These are phyloP conservation scores for Populus simonii DNA, from an alignment of 345 rosid genomes.

Conservation along the genomic window DNA sequence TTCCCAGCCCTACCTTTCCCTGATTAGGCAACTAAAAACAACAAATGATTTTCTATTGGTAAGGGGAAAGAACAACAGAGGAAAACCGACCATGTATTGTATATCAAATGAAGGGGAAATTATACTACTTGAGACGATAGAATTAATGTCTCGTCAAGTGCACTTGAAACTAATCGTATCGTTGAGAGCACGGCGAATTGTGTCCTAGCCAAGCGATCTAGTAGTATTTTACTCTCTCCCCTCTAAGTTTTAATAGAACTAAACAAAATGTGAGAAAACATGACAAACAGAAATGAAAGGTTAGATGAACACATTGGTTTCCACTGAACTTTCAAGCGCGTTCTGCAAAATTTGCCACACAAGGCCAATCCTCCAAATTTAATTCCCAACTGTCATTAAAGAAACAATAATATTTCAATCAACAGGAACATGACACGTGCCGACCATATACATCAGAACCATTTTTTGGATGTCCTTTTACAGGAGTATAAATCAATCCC, in stretches of 20 bases:
- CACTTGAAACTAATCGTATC: background rate
- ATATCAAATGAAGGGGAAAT: no score
- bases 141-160: background rate
- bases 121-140: background rate
- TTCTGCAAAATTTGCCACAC: constrained; percentile 15
- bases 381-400: background rate
- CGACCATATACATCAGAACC: constrained; percentile 7
- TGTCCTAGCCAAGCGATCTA: background rate
- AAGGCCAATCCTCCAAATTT: constrained; percentile 5
- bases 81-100: no score
- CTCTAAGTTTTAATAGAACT: background rate
- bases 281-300: background rate
- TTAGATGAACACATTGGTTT: background rate
- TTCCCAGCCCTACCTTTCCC: background rate
- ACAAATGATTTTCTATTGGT: background rate
- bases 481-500: constrained; percentile 35
- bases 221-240: background rate
- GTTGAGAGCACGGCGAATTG: background rate
- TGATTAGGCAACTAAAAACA: constrained; percentile 10
- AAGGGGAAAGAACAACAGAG: no score
- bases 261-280: background rate
- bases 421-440: constrained; percentile 48
- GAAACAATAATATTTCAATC: constrained; percentile 20
- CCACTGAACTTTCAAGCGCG: constrained; percentile 11
- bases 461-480: background rate